Conservation (phyloP, 176 grass and related monocot species). For the Bothriochloa decipiens region DNA sequence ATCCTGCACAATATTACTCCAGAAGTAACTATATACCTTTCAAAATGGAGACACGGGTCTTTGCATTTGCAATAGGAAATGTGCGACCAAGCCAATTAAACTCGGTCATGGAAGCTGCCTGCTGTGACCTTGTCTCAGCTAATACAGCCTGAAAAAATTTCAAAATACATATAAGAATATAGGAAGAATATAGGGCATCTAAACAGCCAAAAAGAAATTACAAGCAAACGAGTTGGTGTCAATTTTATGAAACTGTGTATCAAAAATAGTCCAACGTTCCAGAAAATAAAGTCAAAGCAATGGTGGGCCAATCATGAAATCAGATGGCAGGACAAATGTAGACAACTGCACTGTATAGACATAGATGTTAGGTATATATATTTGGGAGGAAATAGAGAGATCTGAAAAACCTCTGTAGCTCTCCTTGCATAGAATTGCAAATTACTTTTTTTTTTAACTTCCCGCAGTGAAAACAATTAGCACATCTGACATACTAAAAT, state of each 20-base stretch:
- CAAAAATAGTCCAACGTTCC: neutral
- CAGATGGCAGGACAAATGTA: neutral
- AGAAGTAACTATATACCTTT: conserved; percentile 66
- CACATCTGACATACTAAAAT: neutral
- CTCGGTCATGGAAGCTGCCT: conserved; percentile 95
- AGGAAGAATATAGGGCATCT: neutral
- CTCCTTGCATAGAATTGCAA: neutral
- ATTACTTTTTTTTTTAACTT: neutral
- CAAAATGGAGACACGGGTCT: conserved; percentile 95
- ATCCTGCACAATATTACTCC: neutral
- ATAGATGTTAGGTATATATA: neutral
- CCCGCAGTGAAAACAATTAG: conserved; percentile 3
- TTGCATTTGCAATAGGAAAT: conserved; percentile 92
- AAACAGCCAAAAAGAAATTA: neutral
- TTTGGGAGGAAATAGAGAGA: neutral
- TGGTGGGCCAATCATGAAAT: neutral
- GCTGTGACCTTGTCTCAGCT: conserved; percentile 90
- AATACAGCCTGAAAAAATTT: conserved; percentile 77
- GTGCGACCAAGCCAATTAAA: conserved; percentile 88
- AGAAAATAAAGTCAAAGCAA: conserved; percentile 9
- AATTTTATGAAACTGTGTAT: conserved; percentile 29
- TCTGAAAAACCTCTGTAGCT: neutral
- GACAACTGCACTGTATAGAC: neutral
- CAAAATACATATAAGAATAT: conserved; percentile 14
- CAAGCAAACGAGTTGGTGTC: neutral